Evolutionary conservation across 495 filamentous ascomycete genomes (phyloP).

Genomic region (Hapsidospora chrysogenum): DNA sequence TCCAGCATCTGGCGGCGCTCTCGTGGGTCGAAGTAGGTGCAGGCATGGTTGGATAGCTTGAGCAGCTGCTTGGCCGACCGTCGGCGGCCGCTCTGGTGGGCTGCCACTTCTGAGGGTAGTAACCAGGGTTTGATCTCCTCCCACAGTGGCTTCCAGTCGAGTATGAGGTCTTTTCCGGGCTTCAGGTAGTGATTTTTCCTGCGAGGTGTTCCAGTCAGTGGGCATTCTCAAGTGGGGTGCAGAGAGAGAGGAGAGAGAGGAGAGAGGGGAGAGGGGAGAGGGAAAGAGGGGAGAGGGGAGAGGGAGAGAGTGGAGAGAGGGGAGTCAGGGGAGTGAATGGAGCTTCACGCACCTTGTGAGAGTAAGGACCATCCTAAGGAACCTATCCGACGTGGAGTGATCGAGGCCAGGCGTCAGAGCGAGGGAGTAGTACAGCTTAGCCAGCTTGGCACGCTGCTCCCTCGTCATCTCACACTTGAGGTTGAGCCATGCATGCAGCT

Average conservation of each 20-base stretch:
- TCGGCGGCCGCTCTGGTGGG: slow-evolving; percentile 27
- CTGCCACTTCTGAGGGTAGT: slow-evolving; percentile 57
- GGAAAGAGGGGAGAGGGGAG: background rate
- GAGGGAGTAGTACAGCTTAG: slow-evolving; percentile 87
- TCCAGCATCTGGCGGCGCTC: slow-evolving; percentile 80
- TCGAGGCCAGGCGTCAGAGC: slow-evolving; percentile 83
- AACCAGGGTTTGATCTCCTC: slow-evolving; percentile 81
- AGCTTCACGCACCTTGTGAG: slow-evolving; percentile 76
- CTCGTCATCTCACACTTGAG: slow-evolving; percentile 92
- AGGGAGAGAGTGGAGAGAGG: too few relatives aligned
- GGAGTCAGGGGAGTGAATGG: too few relatives aligned
- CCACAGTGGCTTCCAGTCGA: slow-evolving; percentile 89
- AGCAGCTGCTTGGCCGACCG: slow-evolving; percentile 40
- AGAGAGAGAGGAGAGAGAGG: slow-evolving; percentile 1
- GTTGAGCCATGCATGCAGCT: slow-evolving; percentile 85
- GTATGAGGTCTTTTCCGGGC: slow-evolving; percentile 66
- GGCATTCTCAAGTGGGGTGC: slow-evolving; percentile 3
- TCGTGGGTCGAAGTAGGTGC: slow-evolving; percentile 79
- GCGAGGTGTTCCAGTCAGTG: too few relatives aligned
- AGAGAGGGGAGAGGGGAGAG: background rate
- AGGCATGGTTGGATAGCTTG: slow-evolving; percentile 77
- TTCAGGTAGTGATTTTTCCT: slow-evolving; percentile 93
- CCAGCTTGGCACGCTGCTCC: slow-evolving; percentile 64
- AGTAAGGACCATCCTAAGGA: slow-evolving; percentile 90
- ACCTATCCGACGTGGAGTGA: slow-evolving; percentile 63